Percentiles rank a stretch among this genome's conserved stretches.
These are phyloP conservation scores for Cucurbita moschata DNA, from an alignment of 306 rosid species.

Conservation along the genomic window DNA sequence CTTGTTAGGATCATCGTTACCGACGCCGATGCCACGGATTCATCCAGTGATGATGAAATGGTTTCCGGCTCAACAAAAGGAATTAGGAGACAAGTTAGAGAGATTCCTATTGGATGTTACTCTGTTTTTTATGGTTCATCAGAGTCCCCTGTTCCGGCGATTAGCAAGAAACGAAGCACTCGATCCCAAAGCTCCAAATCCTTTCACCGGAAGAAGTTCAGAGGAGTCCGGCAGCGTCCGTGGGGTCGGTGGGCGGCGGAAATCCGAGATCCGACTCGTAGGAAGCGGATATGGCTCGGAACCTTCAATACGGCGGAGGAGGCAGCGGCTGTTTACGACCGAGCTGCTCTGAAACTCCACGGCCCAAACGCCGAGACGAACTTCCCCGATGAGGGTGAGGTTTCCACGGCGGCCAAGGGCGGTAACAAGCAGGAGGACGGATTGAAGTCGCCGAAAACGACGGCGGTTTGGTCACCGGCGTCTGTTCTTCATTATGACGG, in stretches of 20 bases:
- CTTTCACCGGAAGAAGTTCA: slow-evolving; percentile 17
- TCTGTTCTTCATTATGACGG: slow-evolving; percentile 38
- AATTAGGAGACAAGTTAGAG: slow-evolving; percentile 28
- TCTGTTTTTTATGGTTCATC: background rate
- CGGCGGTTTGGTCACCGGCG: slow-evolving; percentile 31
- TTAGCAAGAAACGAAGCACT: slow-evolving; percentile 6
- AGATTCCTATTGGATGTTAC: slow-evolving; percentile 16
- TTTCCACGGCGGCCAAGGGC: background rate
- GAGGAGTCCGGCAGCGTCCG: slow-evolving; percentile 74
- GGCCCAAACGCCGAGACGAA: slow-evolving; percentile 56
- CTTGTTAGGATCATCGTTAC: slow-evolving; percentile 53
- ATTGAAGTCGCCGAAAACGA: background rate
- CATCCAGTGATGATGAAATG: slow-evolving; percentile 39
- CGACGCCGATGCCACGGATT: slow-evolving; percentile 66
- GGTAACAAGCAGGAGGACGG: background rate
- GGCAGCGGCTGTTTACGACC: slow-evolving; percentile 61
- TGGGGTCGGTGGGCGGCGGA: slow-evolving; percentile 88
- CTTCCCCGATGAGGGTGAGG: slow-evolving; percentile 22
- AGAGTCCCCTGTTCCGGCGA: background rate
- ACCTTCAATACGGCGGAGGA: slow-evolving; percentile 76
- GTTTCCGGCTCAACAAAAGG: background rate
- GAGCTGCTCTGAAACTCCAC: slow-evolving; percentile 46
- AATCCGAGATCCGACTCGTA: slow-evolving; percentile 54
- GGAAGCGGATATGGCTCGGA: slow-evolving; percentile 71
- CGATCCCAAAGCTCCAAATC: background rate